phyloP scores from a whole-genome alignment of 2,329 filamentous ascomycete species.

The Fusarium protoensiforme region DNA sequence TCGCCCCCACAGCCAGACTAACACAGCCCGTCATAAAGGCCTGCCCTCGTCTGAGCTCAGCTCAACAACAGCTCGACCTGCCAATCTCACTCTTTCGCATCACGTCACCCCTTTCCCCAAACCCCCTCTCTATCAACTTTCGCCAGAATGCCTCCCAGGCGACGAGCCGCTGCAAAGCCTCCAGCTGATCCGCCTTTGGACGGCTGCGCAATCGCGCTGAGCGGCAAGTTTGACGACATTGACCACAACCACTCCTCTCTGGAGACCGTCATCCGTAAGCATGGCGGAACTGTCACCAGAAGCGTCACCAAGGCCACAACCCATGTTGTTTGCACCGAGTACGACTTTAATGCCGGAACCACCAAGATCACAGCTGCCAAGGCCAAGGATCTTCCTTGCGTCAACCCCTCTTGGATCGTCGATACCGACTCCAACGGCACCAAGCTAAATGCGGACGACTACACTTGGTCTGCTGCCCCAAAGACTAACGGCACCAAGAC shows the following conservation, averaged over 20 bases:
- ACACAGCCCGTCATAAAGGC: slow-evolving; percentile 16
- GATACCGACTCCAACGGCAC: slow-evolving; percentile 57
- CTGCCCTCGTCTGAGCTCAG: neutral
- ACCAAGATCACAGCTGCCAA: slow-evolving; percentile 63
- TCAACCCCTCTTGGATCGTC: slow-evolving; percentile 71
- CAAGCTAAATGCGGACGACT: slow-evolving; percentile 39
- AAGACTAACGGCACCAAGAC: slow-evolving; percentile 39
- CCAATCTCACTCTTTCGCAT: neutral
- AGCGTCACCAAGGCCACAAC: slow-evolving; percentile 63
- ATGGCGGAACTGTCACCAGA: slow-evolving; percentile 62
- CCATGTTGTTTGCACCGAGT: slow-evolving; percentile 66
- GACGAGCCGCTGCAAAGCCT: slow-evolving; percentile 35
- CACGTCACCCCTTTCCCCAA: neutral
- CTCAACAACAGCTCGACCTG: neutral
- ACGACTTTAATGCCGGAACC: slow-evolving; percentile 61
- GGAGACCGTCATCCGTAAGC: slow-evolving; percentile 56
- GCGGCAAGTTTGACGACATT: slow-evolving; percentile 67
- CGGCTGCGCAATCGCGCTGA: slow-evolving; percentile 65
- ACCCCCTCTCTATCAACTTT: neutral
- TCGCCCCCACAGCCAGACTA: slow-evolving; percentile 16
- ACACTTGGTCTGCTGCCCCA: slow-evolving; percentile 43
- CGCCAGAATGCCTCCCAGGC: slow-evolving; percentile 35
- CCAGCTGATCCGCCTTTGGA: slow-evolving; percentile 52
- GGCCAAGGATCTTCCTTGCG: slow-evolving; percentile 61
- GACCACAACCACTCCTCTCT: slow-evolving; percentile 63